Base-by-base conservation (phyloP, 768 basidiomycete genomes). In the Chalciporus chontae region DNA sequence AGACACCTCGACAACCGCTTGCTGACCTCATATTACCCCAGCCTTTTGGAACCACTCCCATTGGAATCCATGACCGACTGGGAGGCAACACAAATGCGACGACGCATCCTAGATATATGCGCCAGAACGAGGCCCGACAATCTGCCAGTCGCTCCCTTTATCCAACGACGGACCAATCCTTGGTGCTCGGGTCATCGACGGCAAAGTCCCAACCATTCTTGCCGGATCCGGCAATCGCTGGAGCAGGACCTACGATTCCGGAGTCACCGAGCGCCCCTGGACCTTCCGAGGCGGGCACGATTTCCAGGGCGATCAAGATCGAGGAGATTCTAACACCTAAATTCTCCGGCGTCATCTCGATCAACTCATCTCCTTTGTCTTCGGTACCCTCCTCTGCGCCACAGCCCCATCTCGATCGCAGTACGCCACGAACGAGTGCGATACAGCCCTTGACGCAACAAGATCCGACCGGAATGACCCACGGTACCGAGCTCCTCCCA, bases 1-100 rank as follows among this genome's bases (percentile, higher is more conserved):
- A 13, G 42, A 60, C 61, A 3, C 53, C 49, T 15, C 48, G 59
- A 49, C 62, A 37, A 10, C 62, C 62, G 0, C 56, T 64, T 26
- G 40, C 47, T n/a, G 62, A 59, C 40, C 40, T 64, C 8, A 38
- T 46, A 13, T n/a, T 37, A 19, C 51, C 39, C 15, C 29, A 52
- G 1, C 34, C 54, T 21, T 31, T 48, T 14, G 23, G 24, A 0
- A 42, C n/a, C 18, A 36, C 47, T 39, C 27, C n/a, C 13, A 9
- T 42, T 2, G 13, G 18, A 19, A 2, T 14, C 17, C 43, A 26
- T 14, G 23, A 45, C 6, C 21, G 13, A 6, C 6, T 21, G 17
- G 24, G 8, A n/a, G 19, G 26, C 14, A 29, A 19, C 18, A 24
- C 11, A 13, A 43, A 26, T 17, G 39, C 46, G 39, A 43, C 38